These are phyloP conservation scores for Arachis stenosperma DNA, from an alignment of 306 rosid species.

Conservation along the genomic window DNA sequence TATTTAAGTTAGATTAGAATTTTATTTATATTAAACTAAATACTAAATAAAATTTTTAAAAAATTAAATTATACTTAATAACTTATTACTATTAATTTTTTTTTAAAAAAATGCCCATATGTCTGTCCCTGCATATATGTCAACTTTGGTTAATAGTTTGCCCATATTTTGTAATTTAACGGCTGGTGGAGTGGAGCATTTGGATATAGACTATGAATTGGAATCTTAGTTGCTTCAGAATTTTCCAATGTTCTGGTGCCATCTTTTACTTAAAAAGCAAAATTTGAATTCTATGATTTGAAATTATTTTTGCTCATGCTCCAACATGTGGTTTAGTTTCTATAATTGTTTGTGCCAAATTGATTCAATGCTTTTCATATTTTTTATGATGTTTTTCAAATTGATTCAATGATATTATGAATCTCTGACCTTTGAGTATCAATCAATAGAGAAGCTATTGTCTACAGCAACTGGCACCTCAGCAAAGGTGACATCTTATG, in stretches of 20 bases:
- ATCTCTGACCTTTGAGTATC: background rate
- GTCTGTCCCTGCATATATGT: constrained; percentile 10
- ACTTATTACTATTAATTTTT: no score
- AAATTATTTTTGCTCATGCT: no score
- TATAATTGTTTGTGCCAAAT: no score
- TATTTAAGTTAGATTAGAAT: no score
- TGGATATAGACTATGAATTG: constrained; percentile 94
- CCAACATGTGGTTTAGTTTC: no score
- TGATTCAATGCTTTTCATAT: no score
- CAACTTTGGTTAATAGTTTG: constrained; percentile 25
- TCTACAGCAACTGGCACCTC: constrained; percentile 33
- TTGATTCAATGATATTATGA: no score
- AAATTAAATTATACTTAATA: no score
- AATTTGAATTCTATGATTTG: constrained; percentile 42
- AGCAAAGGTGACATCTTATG: constrained; percentile 52
- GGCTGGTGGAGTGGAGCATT: constrained; percentile 99
- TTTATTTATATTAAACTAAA: no score
- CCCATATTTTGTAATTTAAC: constrained; percentile 48
- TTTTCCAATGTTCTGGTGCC: constrained; percentile 87
- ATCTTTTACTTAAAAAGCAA: constrained; percentile 71
- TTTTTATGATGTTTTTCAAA: no score
- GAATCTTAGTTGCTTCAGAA: constrained; percentile 79
- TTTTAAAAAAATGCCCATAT: no score
- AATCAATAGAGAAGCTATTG: constrained; percentile 55
- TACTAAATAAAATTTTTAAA: no score